Percentiles rank a stretch among this genome's conserved stretches.
phyloP scores from a whole-genome alignment of 1,284 basidiomycete genomes.

The Pyrrhoderma noxium region DNA sequence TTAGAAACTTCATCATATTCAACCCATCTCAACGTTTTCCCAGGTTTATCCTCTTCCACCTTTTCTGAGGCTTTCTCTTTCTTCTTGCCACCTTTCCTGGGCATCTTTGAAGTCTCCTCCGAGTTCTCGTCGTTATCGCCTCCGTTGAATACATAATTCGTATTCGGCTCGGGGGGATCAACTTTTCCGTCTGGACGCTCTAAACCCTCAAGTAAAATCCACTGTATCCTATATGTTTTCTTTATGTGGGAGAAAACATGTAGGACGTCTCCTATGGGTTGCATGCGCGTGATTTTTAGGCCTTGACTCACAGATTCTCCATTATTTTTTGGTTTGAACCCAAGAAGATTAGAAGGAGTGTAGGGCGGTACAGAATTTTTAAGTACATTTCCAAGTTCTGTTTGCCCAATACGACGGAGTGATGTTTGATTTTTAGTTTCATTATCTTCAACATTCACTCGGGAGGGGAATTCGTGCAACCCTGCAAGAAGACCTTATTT shows the following conservation, averaged over 20 bases:
- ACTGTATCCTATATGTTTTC: constrained; percentile 81
- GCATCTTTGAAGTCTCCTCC: constrained; percentile 5
- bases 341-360: constrained; percentile 14
- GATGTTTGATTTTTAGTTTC: not conserved
- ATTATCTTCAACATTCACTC: constrained; percentile 29
- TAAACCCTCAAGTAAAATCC: constrained; percentile 55
- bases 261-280: constrained; percentile 55
- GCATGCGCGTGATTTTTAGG: constrained; percentile 36
- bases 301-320: not conserved
- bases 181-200: constrained; percentile 6
- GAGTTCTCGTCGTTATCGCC: constrained; percentile 7
- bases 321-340: constrained; percentile 13
- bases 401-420: constrained; percentile 10
- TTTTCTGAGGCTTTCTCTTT: constrained; percentile 11
- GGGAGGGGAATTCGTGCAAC: constrained; percentile 75
- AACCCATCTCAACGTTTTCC: constrained; percentile 23
- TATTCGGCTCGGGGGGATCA: constrained; percentile 26
- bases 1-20: constrained; percentile 21
- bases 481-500: constrained; percentile 78
- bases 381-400: constrained; percentile 16
- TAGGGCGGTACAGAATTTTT: constrained; percentile 19
- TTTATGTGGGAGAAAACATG: constrained; percentile 90
- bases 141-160: constrained; percentile 22
- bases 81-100: constrained; percentile 1
- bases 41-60: not conserved